Conservation (phyloP, 2,329 filamentous ascomycete species). For the Aspergillus ochraceus region DNA sequence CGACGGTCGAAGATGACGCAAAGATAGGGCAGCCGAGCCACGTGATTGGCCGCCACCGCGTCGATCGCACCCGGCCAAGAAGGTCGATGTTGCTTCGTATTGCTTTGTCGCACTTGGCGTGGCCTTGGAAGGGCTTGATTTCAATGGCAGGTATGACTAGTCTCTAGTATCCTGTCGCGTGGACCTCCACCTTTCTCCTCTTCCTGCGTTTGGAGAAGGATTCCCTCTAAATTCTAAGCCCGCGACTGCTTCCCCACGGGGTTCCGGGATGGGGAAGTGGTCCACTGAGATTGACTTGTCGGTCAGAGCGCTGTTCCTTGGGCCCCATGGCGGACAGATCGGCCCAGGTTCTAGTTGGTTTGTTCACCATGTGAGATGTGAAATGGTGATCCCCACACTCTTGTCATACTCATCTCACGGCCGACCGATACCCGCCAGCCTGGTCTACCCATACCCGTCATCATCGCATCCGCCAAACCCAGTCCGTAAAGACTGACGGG, state of each 20-base stretch:
- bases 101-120: background rate
- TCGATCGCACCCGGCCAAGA: background rate
- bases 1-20: background rate
- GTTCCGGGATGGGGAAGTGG: constrained; percentile 1
- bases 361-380: background rate
- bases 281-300: background rate
- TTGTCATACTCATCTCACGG: background rate
- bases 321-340: background rate
- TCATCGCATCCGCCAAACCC: too few relatives aligned
- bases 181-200: background rate
- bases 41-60: background rate
- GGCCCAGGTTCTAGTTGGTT: too few relatives aligned
- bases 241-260: constrained; percentile 1
- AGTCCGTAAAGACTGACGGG: too few relatives aligned
- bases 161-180: too few relatives aligned
- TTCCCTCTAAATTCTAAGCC: background rate
- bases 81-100: background rate
- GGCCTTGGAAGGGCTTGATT: background rate
- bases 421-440: background rate
- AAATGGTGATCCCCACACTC: background rate
- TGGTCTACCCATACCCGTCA: too few relatives aligned
- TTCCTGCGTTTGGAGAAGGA: background rate
- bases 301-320: background rate
- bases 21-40: background rate
- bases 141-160: background rate